Evolutionary conservation across 1,284 basidiomycete genomes (phyloP).

Genomic region (Trichosporon sp.): DNA sequence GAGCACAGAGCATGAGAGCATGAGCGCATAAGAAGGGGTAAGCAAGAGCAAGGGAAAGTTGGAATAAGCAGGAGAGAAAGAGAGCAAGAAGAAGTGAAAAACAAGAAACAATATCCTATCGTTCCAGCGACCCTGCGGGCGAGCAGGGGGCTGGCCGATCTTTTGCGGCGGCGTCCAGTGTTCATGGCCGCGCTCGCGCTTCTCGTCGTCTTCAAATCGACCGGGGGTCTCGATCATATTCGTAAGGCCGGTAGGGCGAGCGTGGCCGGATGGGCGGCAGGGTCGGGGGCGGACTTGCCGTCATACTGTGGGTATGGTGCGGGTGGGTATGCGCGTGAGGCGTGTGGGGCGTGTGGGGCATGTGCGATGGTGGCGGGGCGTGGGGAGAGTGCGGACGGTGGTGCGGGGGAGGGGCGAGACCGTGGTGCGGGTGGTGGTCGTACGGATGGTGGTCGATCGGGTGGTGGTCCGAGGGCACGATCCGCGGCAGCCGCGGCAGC

Average conservation of each 20-base stretch:
- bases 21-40: background rate
- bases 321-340: conserved; percentile 6
- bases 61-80: background rate
- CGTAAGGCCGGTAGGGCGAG: conserved; percentile 11
- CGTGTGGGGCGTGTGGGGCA: conserved; percentile 1
- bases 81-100: background rate
- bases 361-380: background rate
- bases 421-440: conserved; percentile 1
- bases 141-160: background rate
- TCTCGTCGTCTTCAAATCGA: background rate
- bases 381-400: conserved; percentile 1
- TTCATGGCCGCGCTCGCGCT: background rate
- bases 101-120: background rate
- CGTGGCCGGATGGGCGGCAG: conserved; percentile 18
- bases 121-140: too few relatives aligned
- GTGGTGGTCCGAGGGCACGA: conserved; percentile 9
- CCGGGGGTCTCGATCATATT: conserved; percentile 17
- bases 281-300: conserved; percentile 10
- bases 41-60: background rate
- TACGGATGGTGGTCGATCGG: conserved; percentile 7
- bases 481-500: conserved; percentile 14
- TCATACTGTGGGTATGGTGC: conserved; percentile 1
- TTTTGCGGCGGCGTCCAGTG: background rate
- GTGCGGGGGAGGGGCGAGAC: background rate
- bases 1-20: background rate